Evolutionary conservation across 1,139 yeast genomes (phyloP), one percentile per base, ranked within the genome.

Genomic region (Blastobotrys raffinosifermentans): DNA sequence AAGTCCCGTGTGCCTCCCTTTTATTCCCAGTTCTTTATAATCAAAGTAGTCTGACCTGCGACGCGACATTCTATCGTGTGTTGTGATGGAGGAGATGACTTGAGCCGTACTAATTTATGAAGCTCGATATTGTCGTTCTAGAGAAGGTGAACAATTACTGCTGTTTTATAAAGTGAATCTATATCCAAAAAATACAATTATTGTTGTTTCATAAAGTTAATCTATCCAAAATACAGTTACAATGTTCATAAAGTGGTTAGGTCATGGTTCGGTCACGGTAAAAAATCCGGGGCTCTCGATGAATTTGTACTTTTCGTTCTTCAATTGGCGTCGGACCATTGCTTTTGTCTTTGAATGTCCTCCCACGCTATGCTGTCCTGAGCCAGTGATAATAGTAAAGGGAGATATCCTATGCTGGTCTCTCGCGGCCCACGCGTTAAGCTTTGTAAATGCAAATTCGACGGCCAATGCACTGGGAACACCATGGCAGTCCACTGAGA

Each of bases 1-100:
- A 15, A 78, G 56, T 7, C 85, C 85, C 1, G 83, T 52, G 19
- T 54, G 52, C 27, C 58, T 54, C 25, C 25, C 6, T 11, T 22
- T 13, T 22, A n/a, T n/a, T n/a, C n/a, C n/a, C n/a, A n/a, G n/a
- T n/a, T n/a, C n/a, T n/a, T n/a, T n/a, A n/a, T n/a, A n/a, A n/a
- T n/a, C n/a, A n/a, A n/a, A n/a, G n/a, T n/a, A n/a, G n/a, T n/a
- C n/a, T n/a, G n/a, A n/a, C n/a, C n/a, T n/a, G n/a, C n/a, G n/a
- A n/a, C n/a, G n/a, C n/a, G n/a, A n/a, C n/a, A n/a, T n/a, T n/a
- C n/a, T n/a, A n/a, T n/a, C n/a, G n/a, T n/a, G n/a, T n/a, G n/a
- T n/a, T n/a, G n/a, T n/a, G n/a, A n/a, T n/a, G n/a, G n/a, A n/a
- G n/a, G n/a, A n/a, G n/a, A n/a, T n/a, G n/a, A n/a, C n/a, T n/a